phyloP scores from a whole-genome alignment of 1,284 basidiomycete genomes.

The Moesziomyces parantarcticus region DNA sequence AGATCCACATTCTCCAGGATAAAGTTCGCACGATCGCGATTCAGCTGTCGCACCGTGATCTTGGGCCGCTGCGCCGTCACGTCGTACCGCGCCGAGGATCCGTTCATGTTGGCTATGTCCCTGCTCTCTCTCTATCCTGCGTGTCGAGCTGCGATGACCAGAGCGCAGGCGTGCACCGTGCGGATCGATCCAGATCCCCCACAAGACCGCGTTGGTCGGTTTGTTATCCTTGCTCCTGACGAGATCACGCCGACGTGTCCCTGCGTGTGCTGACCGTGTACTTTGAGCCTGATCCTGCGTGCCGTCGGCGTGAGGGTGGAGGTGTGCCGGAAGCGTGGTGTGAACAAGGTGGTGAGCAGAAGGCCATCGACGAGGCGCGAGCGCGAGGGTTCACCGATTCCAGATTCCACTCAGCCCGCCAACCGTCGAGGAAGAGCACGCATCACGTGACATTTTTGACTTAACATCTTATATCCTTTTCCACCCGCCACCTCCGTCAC shows the following conservation, averaged over 20 bases:
- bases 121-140: neutral
- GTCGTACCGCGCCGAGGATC: constrained; percentile 23
- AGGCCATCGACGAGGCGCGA: neutral
- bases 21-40: constrained; percentile 59
- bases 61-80: constrained; percentile 44
- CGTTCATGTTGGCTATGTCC: constrained; percentile 24
- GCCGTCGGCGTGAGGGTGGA: neutral
- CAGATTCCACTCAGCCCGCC: constrained; percentile 2
- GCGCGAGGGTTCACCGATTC: neutral
- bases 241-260: no score
- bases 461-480: constrained; percentile 10
- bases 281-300: no score
- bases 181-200: no score
- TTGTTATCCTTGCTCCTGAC: no score
- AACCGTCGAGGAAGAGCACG: constrained; percentile 21
- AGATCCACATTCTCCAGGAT: constrained; percentile 65
- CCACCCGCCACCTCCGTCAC: no score
- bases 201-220: no score
- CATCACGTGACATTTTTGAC: constrained; percentile 7
- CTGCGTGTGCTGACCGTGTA: no score
- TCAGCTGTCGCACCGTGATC: constrained; percentile 56
- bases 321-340: neutral
- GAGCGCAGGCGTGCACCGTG: no score
- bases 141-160: no score
- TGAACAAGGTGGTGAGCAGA: neutral